These are phyloP conservation scores for Pyrenochaeta sp. DNA, from an alignment of 2,329 filamentous ascomycete species.

Conservation along the genomic window DNA sequence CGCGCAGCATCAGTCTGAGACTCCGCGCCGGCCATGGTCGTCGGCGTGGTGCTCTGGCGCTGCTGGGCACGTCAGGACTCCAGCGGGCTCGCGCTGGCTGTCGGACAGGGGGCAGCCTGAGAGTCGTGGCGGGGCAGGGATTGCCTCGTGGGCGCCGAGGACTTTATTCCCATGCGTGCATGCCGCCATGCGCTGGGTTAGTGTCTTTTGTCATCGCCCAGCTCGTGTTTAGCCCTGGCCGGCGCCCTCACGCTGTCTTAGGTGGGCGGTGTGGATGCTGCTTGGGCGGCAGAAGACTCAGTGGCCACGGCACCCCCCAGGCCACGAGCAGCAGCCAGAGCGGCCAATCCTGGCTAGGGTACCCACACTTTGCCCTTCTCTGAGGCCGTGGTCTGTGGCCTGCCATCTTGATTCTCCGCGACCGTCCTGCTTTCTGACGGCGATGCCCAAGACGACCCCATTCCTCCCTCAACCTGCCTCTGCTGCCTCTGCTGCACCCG, in stretches of 20 bases:
- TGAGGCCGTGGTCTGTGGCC: constrained; percentile 39
- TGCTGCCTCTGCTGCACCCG: constrained; percentile 17
- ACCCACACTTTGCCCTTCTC: constrained; percentile 43
- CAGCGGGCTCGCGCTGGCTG: too few relatives aligned
- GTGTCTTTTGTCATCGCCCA: constrained; percentile 39
- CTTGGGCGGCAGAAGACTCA: constrained; percentile 33
- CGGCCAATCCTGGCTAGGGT: constrained; percentile 45
- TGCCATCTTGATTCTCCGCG: constrained; percentile 39
- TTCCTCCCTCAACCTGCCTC: constrained; percentile 33
- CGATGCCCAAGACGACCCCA: constrained; percentile 45
- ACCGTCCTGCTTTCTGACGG: constrained; percentile 40
- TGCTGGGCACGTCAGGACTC: too few relatives aligned
- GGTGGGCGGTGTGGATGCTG: constrained; percentile 36
- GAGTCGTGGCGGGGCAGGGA: constrained; percentile 32
- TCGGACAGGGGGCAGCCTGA: constrained; percentile 15
- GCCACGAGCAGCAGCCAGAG: constrained; percentile 12
- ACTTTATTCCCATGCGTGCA: constrained; percentile 39
- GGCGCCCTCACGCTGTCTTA: constrained; percentile 34
- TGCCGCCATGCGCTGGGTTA: constrained; percentile 36
- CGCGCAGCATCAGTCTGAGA: too few relatives aligned
- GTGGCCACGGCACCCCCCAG: constrained; percentile 30
- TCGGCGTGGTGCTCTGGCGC: too few relatives aligned
- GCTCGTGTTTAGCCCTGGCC: constrained; percentile 38
- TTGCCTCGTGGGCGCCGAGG: constrained; percentile 44
- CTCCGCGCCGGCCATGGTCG: too few relatives aligned